Base-by-base conservation (phyloP, 139 green algal genomes). In the Desmodesmus armatus region DNA sequence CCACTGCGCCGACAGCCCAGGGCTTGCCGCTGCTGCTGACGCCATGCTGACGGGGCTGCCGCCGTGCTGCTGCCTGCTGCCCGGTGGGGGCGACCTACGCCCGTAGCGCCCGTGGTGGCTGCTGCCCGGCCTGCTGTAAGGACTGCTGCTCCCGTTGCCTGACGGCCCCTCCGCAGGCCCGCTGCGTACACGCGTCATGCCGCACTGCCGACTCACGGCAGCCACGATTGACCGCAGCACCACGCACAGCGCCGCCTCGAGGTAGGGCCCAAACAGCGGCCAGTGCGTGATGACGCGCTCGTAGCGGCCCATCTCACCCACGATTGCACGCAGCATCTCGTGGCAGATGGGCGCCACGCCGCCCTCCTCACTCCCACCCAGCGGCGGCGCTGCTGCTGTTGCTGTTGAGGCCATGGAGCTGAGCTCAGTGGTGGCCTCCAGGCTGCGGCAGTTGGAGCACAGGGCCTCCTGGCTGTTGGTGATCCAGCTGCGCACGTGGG, bases 401-500 rank as follows among this genome's bases (percentile, higher is more conserved):
- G 53, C 76, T 71, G 76, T 39, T 41, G 76, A 27, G 15, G 76
- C 76, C 37, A 82, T 41, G 3, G 82, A 77, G 62, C 51, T 86
- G 43, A 91, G 85, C 86, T 90, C 82, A 39, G 85, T 84, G 21
- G 80, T 85, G 27, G 71, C 74, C 84, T 92, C 89, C 40, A 90
- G 76, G 77, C 77, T 75, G 41, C 40, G 67, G 66, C 53, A 79
- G n/a, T 55, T 67, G 27, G 83, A 60, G 40, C 73, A 78, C 33
- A 88, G 66, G 29, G n/a, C 39, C 53, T 85, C 80, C 60, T 88
- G 82, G 39, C 55, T 85, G 55, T 79, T 80, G 27, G 47, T 83
- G 80, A 91, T 86, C 90, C 90, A 93, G 67, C 33, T 72, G 65
- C 87, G 79, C 49, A 93, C 87, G 47, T 91, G 85, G 23, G 53